Conservation (phyloP, 108 stramenopile genomes). For the Skeletonema marinoi region DNA sequence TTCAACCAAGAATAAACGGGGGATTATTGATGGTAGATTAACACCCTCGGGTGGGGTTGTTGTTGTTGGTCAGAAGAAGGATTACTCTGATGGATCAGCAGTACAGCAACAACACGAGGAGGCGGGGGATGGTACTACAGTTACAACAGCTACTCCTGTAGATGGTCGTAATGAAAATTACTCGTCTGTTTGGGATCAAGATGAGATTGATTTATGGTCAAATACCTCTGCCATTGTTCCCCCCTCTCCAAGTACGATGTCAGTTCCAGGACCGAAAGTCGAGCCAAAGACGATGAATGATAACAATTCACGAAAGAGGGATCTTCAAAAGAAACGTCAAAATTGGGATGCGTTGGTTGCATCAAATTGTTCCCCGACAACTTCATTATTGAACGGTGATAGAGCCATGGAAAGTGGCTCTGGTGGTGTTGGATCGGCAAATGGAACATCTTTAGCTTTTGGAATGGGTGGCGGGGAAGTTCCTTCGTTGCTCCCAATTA, state of each 20-base stretch:
- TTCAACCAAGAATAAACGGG: not conserved
- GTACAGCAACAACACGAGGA: not conserved
- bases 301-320: not conserved
- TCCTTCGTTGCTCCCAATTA: not conserved
- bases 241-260: conserved; percentile 17
- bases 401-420: not conserved
- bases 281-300: not conserved
- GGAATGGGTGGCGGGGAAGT: not conserved
- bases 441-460: not conserved
- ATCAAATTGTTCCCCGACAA: not conserved
- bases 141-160: not conserved
- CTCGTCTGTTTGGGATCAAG: conserved; percentile 45
- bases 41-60: not conserved
- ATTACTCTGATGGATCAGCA: not conserved
- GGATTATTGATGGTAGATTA: not conserved
- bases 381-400: not conserved
- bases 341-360: conserved; percentile 35
- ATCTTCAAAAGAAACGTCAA: conserved; percentile 15
- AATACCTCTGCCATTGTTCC: not conserved
- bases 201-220: conserved; percentile 54
- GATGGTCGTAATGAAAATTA: not conserved
- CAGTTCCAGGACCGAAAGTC: conserved; percentile 10
- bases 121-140: not conserved
- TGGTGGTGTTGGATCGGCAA: not conserved
- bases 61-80: not conserved